Percentiles rank a stretch among this genome's conserved stretches.
phyloP scores from a whole-genome alignment of 805 yeast genomes.

The Ogataea neopini region DNA sequence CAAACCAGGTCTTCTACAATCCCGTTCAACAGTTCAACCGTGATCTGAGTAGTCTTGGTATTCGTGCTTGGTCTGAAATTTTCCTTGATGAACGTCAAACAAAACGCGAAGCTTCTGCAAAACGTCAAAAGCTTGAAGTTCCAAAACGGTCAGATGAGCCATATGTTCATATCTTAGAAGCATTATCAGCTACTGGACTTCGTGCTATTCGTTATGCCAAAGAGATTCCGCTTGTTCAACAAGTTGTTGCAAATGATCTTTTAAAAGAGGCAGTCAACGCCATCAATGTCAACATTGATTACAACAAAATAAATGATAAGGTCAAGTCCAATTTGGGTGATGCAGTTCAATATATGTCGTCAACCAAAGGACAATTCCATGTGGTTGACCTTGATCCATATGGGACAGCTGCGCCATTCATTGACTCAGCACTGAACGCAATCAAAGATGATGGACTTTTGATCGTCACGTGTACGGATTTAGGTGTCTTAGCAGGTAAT shows the following conservation, averaged over 20 bases:
- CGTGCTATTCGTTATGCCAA: constrained; percentile 92
- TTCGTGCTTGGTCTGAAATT: constrained; percentile 80
- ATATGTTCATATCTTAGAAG: constrained; percentile 76
- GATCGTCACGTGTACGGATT: constrained; percentile 93
- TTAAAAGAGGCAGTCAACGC: constrained; percentile 82
- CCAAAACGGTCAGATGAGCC: constrained; percentile 32
- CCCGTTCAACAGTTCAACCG: constrained; percentile 97
- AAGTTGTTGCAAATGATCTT: constrained; percentile 87
- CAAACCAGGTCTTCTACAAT: constrained; percentile 89
- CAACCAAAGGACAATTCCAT: constrained; percentile 59
- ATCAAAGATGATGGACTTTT: constrained; percentile 84
- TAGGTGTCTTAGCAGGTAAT: constrained; percentile 92
- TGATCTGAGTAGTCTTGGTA: constrained; percentile 82
- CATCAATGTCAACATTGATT: constrained; percentile 67
- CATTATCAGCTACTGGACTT: constrained; percentile 91
- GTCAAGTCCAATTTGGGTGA: constrained; percentile 80
- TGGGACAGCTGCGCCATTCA: constrained; percentile 95
- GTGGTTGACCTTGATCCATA: constrained; percentile 95
- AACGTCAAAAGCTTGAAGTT: constrained; percentile 5
- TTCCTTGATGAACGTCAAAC: constrained; percentile 43
- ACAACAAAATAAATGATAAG: constrained; percentile 57
- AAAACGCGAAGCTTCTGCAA: constrained; percentile 20
- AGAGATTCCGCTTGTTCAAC: constrained; percentile 76
- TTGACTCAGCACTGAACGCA: constrained; percentile 86
- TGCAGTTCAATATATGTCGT: constrained; percentile 83